phyloP scores from a whole-genome alignment of 2,329 filamentous ascomycete species.

The Blastomyces gilchristii region DNA sequence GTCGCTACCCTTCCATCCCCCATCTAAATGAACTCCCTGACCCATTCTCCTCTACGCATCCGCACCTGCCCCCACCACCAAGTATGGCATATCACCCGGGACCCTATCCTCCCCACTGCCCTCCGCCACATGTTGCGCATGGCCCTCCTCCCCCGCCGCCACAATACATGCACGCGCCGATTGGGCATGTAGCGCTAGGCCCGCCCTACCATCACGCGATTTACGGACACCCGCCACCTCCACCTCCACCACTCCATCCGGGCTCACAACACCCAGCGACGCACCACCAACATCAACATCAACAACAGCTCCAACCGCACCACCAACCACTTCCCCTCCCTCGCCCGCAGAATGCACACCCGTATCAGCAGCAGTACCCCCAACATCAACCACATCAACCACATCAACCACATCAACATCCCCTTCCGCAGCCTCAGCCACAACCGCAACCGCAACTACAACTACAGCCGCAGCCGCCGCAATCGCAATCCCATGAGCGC shows the following conservation, averaged over 20 bases:
- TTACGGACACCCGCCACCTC: background rate
- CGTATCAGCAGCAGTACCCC: background rate
- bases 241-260: background rate
- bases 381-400: background rate
- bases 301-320: background rate
- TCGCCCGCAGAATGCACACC: background rate
- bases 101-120: constrained; percentile 22
- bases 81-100: constrained; percentile 29
- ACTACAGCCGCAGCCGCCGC: too few relatives aligned
- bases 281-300: background rate
- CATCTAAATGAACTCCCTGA: constrained; percentile 28
- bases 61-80: constrained; percentile 33
- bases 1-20: constrained; percentile 16
- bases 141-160: background rate
- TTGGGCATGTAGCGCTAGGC: background rate
- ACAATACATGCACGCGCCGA: constrained; percentile 1
- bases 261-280: background rate
- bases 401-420: background rate
- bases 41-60: constrained; percentile 26
- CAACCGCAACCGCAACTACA: too few relatives aligned
- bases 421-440: too few relatives aligned
- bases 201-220: background rate
- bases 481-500: too few relatives aligned
- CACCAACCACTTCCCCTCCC: background rate
- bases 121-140: constrained; percentile 5